Conservation (phyloP, 108 stramenopile genomes). For the Epithemia pelagica region DNA sequence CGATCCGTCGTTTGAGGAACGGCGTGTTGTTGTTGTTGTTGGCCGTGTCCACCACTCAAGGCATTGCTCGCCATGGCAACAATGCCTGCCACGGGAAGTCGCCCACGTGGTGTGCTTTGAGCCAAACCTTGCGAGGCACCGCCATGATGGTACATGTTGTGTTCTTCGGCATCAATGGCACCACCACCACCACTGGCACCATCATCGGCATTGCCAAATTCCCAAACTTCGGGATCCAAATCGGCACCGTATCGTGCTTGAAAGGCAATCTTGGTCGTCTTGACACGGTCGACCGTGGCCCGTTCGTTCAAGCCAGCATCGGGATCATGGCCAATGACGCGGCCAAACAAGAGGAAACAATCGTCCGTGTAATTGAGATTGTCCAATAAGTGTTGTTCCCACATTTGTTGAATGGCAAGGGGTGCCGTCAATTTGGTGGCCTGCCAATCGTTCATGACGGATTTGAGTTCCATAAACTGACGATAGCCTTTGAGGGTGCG, state of each 20-base stretch:
- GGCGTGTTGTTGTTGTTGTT: not conserved
- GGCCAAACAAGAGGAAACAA: conserved; percentile 49
- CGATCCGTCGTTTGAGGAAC: not conserved
- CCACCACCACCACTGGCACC: conserved; percentile 3
- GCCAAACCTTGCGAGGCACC: not conserved
- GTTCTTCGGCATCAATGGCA: conserved; percentile 16
- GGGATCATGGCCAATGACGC: conserved; percentile 43
- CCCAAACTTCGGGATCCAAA: conserved; percentile 61
- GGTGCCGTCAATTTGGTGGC: conserved; percentile 44
- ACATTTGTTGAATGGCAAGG: conserved; percentile 56
- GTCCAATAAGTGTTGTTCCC: conserved; percentile 54
- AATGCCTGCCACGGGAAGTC: conserved; percentile 38
- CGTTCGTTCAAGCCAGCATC: conserved; percentile 40
- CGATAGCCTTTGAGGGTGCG: conserved; percentile 54
- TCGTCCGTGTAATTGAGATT: conserved; percentile 56
- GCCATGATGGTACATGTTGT: conserved; percentile 4
- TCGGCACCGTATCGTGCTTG: conserved; percentile 50
- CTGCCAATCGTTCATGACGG: conserved; percentile 59
- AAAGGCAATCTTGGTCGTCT: conserved; percentile 53
- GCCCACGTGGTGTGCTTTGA: conserved; percentile 25
- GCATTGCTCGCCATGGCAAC: conserved; percentile 1
- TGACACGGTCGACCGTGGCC: conserved; percentile 30
- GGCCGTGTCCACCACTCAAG: not conserved
- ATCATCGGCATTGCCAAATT: conserved; percentile 26
- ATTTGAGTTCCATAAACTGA: conserved; percentile 71